Conservation (phyloP, 129 eudicot species). For the Smallanthus sonchifolius region DNA sequence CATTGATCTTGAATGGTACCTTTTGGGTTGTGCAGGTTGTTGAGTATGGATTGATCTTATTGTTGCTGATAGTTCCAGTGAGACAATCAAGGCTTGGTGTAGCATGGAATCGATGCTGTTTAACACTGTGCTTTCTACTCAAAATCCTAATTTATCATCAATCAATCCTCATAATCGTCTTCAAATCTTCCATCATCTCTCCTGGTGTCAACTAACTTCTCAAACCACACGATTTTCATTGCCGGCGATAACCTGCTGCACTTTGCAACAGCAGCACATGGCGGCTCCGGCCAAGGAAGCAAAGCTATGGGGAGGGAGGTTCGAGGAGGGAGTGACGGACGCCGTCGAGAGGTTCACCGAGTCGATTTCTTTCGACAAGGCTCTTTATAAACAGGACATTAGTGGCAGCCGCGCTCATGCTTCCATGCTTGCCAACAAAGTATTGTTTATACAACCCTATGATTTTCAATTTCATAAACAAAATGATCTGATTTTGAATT, state of each 20-base stretch:
- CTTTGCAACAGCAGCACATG: conserved; percentile 26
- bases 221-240: neutral
- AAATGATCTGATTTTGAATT: neutral
- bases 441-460: neutral
- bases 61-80: no score
- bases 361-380: conserved; percentile 82
- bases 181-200: neutral
- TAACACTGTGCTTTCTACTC: neutral
- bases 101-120: conserved; percentile 3
- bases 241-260: conserved; percentile 25
- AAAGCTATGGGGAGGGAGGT: conserved; percentile 94
- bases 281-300: conserved; percentile 40
- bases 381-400: conserved; percentile 89
- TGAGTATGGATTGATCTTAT: no score
- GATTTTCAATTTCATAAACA: neutral
- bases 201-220: neutral
- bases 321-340: conserved; percentile 86
- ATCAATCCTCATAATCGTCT: neutral
- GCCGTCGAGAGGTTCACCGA: conserved; percentile 93
- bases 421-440: conserved; percentile 93
- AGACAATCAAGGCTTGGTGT: no score
- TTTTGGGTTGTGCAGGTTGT: no score
- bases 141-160: conserved; percentile 19
- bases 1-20: no score
- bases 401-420: conserved; percentile 98